These are phyloP conservation scores for Pseudocercospora macadamiae DNA, from an alignment of 2,329 filamentous ascomycete genomes.

Conservation along the genomic window DNA sequence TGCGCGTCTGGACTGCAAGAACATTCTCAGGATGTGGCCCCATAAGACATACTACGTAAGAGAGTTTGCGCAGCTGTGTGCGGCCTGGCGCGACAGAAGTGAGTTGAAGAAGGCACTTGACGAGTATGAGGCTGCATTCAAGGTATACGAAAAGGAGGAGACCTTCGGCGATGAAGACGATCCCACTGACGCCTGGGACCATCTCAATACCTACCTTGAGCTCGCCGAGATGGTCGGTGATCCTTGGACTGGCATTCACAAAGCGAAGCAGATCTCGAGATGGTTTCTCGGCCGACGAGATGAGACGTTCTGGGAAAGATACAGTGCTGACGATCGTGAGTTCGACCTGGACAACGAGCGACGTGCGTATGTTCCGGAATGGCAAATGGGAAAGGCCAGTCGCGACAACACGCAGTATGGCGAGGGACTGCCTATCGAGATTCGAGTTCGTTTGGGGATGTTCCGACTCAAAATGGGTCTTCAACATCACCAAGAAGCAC, in stretches of 20 bases:
- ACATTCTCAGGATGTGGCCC: slow-evolving; percentile 57
- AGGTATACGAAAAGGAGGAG: slow-evolving; percentile 46
- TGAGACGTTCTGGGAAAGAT: slow-evolving; percentile 77
- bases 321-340: slow-evolving; percentile 75
- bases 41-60: slow-evolving; percentile 59
- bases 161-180: slow-evolving; percentile 45
- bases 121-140: slow-evolving; percentile 56
- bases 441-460: slow-evolving; percentile 80
- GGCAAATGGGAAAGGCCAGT: slow-evolving; percentile 51
- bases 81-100: slow-evolving; percentile 24
- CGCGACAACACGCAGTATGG: slow-evolving; percentile 67
- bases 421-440: slow-evolving; percentile 72
- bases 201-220: slow-evolving; percentile 83
- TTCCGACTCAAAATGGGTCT: slow-evolving; percentile 75
- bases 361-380: slow-evolving; percentile 64
- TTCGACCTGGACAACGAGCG: slow-evolving; percentile 79
- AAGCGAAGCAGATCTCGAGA: slow-evolving; percentile 72
- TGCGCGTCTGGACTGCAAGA: slow-evolving; percentile 56
- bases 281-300: slow-evolving; percentile 78
- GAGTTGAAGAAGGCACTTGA: slow-evolving; percentile 35
- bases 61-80: slow-evolving; percentile 59
- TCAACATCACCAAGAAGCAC: slow-evolving; percentile 66
- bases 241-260: slow-evolving; percentile 67
- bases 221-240: slow-evolving; percentile 67
- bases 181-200: slow-evolving; percentile 68